Evolutionary conservation across 2,329 filamentous ascomycete species (phyloP), one percentile per base, ranked within the genome.

Genomic region (Albifimbria verrucaria): DNA sequence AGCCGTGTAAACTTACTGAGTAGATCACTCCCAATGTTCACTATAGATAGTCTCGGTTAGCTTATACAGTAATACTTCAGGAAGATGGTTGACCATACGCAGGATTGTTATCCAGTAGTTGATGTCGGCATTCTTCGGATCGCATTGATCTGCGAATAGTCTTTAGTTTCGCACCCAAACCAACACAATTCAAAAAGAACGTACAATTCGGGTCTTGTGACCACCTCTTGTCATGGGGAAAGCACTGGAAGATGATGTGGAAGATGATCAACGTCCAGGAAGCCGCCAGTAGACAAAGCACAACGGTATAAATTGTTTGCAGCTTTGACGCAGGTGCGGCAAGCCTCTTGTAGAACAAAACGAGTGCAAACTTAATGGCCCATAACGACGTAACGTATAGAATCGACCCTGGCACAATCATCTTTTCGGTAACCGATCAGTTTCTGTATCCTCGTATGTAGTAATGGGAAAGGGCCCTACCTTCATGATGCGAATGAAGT

Each of bases 311-410:
- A 1, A 74, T 56, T 5, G 60, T 59, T 49, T 73, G 66, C 1
- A 73, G 52, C 10, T 56, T 66, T 1, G 70, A 68, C 23, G 69
- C 67, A 2, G 63, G 66, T 0, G 62, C 67, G 2, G 72, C 68
- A 18, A 74, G 65, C 32, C 63, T 65, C 36, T 74, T 74, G 62
- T 74, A 74, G 52, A 74, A 73, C 2, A 74, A 43, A 7, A 74
- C 70, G 4, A 74, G 59, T 4, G 71, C 70, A 6, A 72, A 60
- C 47, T 74, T 74, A 59, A 74, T 69, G 12, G 68, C 60, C 72
- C 72, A 74, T 5, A 74, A 53, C 3, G 71, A 72, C 3, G 71
- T 59, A 0, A 74, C 69, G 45, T 74, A 74, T 2, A 74, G 65
- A 2, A 68, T 63, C 2, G 72, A 73, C 15, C 72, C 72, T 1